phyloP scores from a whole-genome alignment of 331 rosid species.

The Phaseolus coccineus region DNA sequence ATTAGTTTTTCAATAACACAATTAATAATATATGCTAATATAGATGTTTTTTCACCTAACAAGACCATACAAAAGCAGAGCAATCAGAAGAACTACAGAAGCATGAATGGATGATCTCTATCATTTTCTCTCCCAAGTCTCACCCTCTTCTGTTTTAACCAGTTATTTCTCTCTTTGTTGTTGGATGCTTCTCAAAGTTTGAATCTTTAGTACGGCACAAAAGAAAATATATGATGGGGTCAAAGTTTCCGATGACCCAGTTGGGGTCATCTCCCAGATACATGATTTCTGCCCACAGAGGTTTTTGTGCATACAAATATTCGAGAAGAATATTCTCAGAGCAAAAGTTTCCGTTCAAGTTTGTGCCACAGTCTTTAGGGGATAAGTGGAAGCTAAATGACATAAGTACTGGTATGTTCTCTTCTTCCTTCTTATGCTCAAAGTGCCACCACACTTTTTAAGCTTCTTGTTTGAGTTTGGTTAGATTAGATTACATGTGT shows the following conservation, averaged over 20 bases:
- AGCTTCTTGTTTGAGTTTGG: conserved; percentile 9
- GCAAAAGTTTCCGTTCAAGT: conserved; percentile 64
- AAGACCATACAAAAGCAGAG: neutral
- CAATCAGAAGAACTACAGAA: neutral
- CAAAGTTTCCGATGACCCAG: conserved; percentile 54
- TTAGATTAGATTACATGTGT: neutral
- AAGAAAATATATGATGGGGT: conserved; percentile 48
- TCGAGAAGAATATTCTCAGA: conserved; percentile 44
- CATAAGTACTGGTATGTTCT: conserved; percentile 62
- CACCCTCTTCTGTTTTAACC: neutral
- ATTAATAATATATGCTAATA: no score
- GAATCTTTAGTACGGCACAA: conserved; percentile 37
- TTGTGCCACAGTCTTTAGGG: conserved; percentile 63
- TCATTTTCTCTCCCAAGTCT: neutral
- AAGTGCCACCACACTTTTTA: neutral
- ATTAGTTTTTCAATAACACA: no score
- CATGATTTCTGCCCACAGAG: conserved; percentile 47
- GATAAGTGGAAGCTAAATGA: conserved; percentile 76
- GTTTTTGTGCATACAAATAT: conserved; percentile 46
- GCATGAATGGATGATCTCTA: conserved; percentile 14
- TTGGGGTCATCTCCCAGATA: conserved; percentile 50
- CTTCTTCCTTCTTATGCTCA: neutral
- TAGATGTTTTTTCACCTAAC: neutral
- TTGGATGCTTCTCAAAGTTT: conserved; percentile 17
- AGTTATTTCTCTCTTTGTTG: neutral